Evolutionary conservation across 352 stramenopile genomes (phyloP).

Genomic region (Phytophthora sp.): DNA sequence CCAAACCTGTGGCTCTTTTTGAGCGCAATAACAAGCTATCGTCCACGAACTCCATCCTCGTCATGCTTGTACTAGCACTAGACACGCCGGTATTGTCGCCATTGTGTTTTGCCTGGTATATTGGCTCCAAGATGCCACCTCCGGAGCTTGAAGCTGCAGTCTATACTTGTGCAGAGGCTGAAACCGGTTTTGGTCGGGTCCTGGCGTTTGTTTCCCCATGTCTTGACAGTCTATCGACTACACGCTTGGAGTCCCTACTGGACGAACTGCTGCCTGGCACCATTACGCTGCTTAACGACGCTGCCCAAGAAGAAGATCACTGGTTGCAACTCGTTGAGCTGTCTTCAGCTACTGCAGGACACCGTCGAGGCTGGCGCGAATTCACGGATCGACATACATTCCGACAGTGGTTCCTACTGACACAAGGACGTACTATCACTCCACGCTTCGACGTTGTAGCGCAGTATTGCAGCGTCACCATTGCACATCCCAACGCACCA

Average conservation of each 20-base stretch:
- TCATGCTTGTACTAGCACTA: conserved; percentile 64
- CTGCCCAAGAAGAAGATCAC: conserved; percentile 46
- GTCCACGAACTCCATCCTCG: conserved; percentile 68
- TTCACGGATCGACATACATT: conserved; percentile 50
- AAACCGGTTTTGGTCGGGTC: conserved; percentile 14
- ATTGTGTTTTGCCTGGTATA: conserved; percentile 69
- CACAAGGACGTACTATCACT: conserved; percentile 17
- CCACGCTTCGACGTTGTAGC: conserved; percentile 57
- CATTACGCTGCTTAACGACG: conserved; percentile 57
- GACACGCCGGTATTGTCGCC: conserved; percentile 64
- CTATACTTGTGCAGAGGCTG: conserved; percentile 15
- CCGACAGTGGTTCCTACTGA: conserved; percentile 49
- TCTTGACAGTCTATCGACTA: conserved; percentile 33
- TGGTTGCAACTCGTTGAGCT: conserved; percentile 26
- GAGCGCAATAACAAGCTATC: conserved; percentile 52
- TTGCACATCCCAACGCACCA: conserved; percentile 58
- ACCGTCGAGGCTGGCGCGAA: conserved; percentile 61
- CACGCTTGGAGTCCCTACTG: conserved; percentile 50
- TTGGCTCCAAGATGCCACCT: conserved; percentile 59
- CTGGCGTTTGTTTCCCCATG: conserved; percentile 40
- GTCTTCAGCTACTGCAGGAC: conserved; percentile 44
- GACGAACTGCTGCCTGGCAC: conserved; percentile 59
- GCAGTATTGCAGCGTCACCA: conserved; percentile 55
- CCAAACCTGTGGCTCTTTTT: conserved; percentile 62
- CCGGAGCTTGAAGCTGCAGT: conserved; percentile 27